These are phyloP conservation scores for Eustoma russellianum DNA, from an alignment of 257 asterid genomes.

Conservation along the genomic window DNA sequence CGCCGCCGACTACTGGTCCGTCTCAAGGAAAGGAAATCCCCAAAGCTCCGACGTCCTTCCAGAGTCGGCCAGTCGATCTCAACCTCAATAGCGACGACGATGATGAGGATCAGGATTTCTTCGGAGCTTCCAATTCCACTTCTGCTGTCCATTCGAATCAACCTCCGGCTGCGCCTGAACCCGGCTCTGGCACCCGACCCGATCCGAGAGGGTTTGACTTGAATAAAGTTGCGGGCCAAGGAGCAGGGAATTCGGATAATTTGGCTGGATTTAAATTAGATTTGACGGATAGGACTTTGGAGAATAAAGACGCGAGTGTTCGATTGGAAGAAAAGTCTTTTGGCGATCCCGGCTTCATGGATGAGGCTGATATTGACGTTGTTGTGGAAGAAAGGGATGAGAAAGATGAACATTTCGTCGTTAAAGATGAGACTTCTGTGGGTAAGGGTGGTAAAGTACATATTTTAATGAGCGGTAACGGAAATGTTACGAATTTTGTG, in stretches of 20 bases:
- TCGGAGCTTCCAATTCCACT: slow-evolving; percentile 11
- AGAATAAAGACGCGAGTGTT: slow-evolving; percentile 27
- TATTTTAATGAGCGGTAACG: slow-evolving; percentile 13
- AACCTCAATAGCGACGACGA: slow-evolving; percentile 48
- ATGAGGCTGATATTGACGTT: slow-evolving; percentile 49
- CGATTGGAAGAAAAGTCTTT: slow-evolving; percentile 19
- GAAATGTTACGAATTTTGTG: slow-evolving; percentile 15
- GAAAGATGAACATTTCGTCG: slow-evolving; percentile 40
- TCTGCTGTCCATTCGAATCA: slow-evolving; percentile 1
- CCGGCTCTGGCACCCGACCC: slow-evolving; percentile 3
- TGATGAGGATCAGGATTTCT: slow-evolving; percentile 8
- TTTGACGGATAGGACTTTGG: slow-evolving; percentile 45
- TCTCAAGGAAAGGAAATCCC: slow-evolving; percentile 2
- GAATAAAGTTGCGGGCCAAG: slow-evolving; percentile 13
- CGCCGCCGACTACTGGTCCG: slow-evolving; percentile 9
- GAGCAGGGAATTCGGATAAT: slow-evolving; percentile 2
- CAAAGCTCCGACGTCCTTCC: slow-evolving; percentile 16
- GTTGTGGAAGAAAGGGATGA: slow-evolving; percentile 53
- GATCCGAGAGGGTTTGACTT: slow-evolving; percentile 13
- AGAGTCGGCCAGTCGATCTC: slow-evolving; percentile 58
- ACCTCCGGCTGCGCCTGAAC: slow-evolving; percentile 9
- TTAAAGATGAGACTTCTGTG: slow-evolving; percentile 21
- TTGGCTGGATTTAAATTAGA: slow-evolving; percentile 10
- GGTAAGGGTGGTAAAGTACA: slow-evolving; percentile 11
- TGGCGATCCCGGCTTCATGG: slow-evolving; percentile 36